Base-by-base conservation (phyloP, 306 rosid species). In the Luffa acutangula region DNA sequence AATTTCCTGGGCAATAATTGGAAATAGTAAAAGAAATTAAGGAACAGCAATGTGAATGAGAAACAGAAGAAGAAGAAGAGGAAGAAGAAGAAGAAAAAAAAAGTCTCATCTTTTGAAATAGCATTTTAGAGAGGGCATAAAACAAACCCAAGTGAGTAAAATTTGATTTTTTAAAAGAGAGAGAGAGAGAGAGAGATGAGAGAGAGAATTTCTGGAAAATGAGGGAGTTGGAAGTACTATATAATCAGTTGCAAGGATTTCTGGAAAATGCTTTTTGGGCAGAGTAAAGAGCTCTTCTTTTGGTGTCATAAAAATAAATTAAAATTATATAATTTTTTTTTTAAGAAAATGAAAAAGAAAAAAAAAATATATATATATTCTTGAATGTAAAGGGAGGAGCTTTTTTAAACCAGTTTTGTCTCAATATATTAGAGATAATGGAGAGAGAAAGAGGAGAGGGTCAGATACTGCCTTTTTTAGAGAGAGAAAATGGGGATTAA, bases 231-330 rank as follows among this genome's bases (percentile, higher is more conserved):
- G 33, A 53, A 53, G 79, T 75, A 56, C 77, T 51, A 75, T 53
- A 75, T 53, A 80, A 66, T 86, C 80, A 85, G 81, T 79, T 87
- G 91, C 94, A 85, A 88, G 84, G 87, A 89, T 91, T 87, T 88
- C 90, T 88, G 91, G 81, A 89, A 89, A 85, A 84, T 84, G 86
- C 88, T 86, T 64, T 84, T 48, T 73, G 83, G 79, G 75, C 87
- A 93, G 78, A 79, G 70, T 80, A 85, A 87, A 82, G 85, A 86
- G 87, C 87, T 86, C 77, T 72, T 17, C 63, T 45, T 67, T 64
- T 62, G 43, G 33, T 78, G 59, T 62, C 18, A 59, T 53, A 33
- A 36, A 36, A 14, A 36, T 0, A 60, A 9, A 25, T 3, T 1
- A 62, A 33, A 34, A 25, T 18, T 0, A 0, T 1, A 8, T 8